Percentiles rank a stretch among this genome's conserved stretches.
Conservation (phyloP, 2,329 filamentous ascomycete genomes). For the Cyphellophora europaea region DNA sequence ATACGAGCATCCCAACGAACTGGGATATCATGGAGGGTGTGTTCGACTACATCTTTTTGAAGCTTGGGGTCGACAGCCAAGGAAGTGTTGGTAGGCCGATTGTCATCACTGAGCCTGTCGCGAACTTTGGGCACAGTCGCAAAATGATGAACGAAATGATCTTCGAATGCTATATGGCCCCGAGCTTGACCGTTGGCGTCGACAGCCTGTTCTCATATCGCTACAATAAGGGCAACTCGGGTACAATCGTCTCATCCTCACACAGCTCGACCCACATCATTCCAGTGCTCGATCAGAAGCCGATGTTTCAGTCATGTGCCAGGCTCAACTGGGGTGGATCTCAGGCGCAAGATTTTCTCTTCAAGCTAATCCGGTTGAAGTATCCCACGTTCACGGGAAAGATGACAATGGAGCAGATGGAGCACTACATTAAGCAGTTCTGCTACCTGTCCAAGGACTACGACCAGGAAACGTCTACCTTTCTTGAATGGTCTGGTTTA, state of each 20-base stretch:
- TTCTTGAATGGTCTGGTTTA: slow-evolving; percentile 82
- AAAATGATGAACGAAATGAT: slow-evolving; percentile 96
- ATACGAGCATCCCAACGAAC: slow-evolving; percentile 85
- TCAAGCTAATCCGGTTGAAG: slow-evolving; percentile 76
- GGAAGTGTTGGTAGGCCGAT: slow-evolving; percentile 75
- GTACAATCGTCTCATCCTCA: slow-evolving; percentile 82
- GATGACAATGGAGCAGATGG: slow-evolving; percentile 75
- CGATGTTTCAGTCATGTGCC: slow-evolving; percentile 74
- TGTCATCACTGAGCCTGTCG: slow-evolving; percentile 91
- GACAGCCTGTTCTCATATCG: slow-evolving; percentile 94
- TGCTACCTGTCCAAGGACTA: slow-evolving; percentile 84
- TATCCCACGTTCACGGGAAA: slow-evolving; percentile 85
- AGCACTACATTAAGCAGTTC: slow-evolving; percentile 77
- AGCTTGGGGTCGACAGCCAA: slow-evolving; percentile 71
- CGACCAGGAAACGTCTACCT: slow-evolving; percentile 63
- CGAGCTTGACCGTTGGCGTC: slow-evolving; percentile 85
- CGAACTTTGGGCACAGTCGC: slow-evolving; percentile 78
- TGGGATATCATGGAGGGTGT: slow-evolving; percentile 97
- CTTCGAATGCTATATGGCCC: slow-evolving; percentile 90
- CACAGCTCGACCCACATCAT: slow-evolving; percentile 93
- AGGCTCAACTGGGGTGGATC: slow-evolving; percentile 91
- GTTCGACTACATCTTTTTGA: slow-evolving; percentile 88
- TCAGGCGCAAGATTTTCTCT: slow-evolving; percentile 80
- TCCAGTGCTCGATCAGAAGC: slow-evolving; percentile 78
- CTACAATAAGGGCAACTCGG: slow-evolving; percentile 80